These are phyloP conservation scores for Xerocomellus intermedius DNA, from an alignment of 768 basidiomycete genomes.

Conservation along the genomic window DNA sequence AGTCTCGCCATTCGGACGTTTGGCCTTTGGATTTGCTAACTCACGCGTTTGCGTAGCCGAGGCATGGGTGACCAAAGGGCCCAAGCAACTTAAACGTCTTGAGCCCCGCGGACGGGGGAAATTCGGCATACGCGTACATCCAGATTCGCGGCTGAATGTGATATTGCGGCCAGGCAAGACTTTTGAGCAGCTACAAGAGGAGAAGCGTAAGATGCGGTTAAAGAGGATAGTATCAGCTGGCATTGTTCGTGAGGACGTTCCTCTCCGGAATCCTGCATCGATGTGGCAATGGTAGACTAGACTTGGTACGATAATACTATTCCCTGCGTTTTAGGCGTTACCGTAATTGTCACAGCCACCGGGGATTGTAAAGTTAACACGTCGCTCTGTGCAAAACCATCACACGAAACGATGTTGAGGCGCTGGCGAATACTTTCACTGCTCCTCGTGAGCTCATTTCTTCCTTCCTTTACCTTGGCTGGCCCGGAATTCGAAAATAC, in stretches of 20 bases:
- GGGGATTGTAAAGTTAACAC: slow-evolving; percentile 10
- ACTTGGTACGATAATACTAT: neutral
- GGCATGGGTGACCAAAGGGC: slow-evolving; percentile 92
- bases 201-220: slow-evolving; percentile 64
- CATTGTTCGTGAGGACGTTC: slow-evolving; percentile 73
- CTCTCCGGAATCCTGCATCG: slow-evolving; percentile 69
- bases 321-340: neutral
- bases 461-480: slow-evolving; percentile 39
- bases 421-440: slow-evolving; percentile 48
- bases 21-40: neutral
- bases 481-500: slow-evolving; percentile 78
- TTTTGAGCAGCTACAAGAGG: slow-evolving; percentile 59
- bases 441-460: slow-evolving; percentile 42
- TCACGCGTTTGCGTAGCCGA: slow-evolving; percentile 54
- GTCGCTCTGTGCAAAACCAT: slow-evolving; percentile 26
- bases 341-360: slow-evolving; percentile 15
- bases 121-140: slow-evolving; percentile 73
- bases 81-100: slow-evolving; percentile 56
- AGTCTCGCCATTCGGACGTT: neutral
- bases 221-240: slow-evolving; percentile 79
- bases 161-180: slow-evolving; percentile 82
- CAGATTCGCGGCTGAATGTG: slow-evolving; percentile 71
- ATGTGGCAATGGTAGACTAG: slow-evolving; percentile 71
- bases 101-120: slow-evolving; percentile 86
- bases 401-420: slow-evolving; percentile 39